Percentiles rank a stretch among this genome's conserved stretches.
Evolutionary conservation across 225 moss, liverwort and hornwort species (phyloP).

Genomic region (Asterella californica): DNA sequence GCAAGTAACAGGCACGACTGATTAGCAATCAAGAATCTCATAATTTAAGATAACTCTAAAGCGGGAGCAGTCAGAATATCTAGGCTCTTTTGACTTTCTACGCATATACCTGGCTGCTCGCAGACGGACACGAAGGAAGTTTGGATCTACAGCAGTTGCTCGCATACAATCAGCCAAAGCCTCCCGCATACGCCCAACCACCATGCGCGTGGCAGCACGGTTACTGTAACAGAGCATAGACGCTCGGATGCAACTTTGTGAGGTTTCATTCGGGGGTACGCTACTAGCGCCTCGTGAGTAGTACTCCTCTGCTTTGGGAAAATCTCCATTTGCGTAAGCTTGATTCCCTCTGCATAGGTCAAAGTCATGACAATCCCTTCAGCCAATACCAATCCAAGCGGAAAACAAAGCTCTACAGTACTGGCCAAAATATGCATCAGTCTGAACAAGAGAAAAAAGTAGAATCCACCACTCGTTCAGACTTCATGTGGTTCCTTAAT

Average conservation of each 20-base stretch:
- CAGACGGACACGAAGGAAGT: slow-evolving; percentile 77
- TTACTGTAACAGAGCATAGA: slow-evolving; percentile 97
- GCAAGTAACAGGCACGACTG: too few relatives aligned
- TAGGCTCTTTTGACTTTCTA: neutral
- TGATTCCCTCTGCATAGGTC: slow-evolving; percentile 66
- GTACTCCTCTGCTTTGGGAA: slow-evolving; percentile 90
- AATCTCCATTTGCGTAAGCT: slow-evolving; percentile 90
- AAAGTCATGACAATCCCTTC: neutral
- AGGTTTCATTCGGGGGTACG: slow-evolving; percentile 81
- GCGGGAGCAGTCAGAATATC: too few relatives aligned
- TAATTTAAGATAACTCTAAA: too few relatives aligned
- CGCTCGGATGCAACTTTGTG: slow-evolving; percentile 77
- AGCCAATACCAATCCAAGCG: neutral
- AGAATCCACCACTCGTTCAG: too few relatives aligned
- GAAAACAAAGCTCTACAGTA: too few relatives aligned
- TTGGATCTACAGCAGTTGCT: slow-evolving; percentile 83
- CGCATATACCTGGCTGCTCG: slow-evolving; percentile 58
- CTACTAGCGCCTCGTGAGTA: slow-evolving; percentile 89
- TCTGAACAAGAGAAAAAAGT: too few relatives aligned
- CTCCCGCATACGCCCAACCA: slow-evolving; percentile 89
- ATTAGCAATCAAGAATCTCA: too few relatives aligned
- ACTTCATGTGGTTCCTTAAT: too few relatives aligned
- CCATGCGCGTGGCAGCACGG: slow-evolving; percentile 96
- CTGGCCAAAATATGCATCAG: too few relatives aligned
- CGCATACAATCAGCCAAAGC: slow-evolving; percentile 82